Conservation (phyloP, 2,329 filamentous ascomycete genomes). For the Pseudogymnoascus sp. region DNA sequence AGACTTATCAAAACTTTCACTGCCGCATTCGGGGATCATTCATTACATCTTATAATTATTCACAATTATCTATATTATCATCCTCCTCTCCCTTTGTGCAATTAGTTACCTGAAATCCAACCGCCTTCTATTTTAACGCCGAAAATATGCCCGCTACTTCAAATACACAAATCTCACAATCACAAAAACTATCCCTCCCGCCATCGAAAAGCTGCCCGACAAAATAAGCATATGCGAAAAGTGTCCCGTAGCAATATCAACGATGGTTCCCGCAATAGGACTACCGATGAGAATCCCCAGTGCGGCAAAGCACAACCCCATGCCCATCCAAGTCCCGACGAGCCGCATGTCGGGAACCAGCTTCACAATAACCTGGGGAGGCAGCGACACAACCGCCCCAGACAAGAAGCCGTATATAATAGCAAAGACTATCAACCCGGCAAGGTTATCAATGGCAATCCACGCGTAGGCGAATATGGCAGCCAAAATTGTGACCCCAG, state of each 20-base stretch:
- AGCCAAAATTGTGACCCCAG: constrained; percentile 41
- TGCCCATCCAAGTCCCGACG: constrained; percentile 15
- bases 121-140: background rate
- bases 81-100: background rate
- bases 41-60: background rate
- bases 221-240: background rate
- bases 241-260: background rate
- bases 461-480: constrained; percentile 29
- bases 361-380: constrained; percentile 32
- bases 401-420: constrained; percentile 62
- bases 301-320: constrained; percentile 10
- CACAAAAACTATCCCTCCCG: background rate
- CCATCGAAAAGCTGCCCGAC: background rate
- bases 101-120: background rate
- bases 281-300: constrained; percentile 14
- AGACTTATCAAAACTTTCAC: no score
- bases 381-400: constrained; percentile 58
- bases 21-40: background rate
- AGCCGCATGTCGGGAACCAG: constrained; percentile 12
- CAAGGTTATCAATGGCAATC: constrained; percentile 45
- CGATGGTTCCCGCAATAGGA: constrained; percentile 16
- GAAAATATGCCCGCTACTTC: background rate
- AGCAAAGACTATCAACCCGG: constrained; percentile 56
- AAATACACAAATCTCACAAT: background rate
- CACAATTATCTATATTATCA: background rate